phyloP scores from a whole-genome alignment of 257 asterid genomes.

The Solanum clarkiae region DNA sequence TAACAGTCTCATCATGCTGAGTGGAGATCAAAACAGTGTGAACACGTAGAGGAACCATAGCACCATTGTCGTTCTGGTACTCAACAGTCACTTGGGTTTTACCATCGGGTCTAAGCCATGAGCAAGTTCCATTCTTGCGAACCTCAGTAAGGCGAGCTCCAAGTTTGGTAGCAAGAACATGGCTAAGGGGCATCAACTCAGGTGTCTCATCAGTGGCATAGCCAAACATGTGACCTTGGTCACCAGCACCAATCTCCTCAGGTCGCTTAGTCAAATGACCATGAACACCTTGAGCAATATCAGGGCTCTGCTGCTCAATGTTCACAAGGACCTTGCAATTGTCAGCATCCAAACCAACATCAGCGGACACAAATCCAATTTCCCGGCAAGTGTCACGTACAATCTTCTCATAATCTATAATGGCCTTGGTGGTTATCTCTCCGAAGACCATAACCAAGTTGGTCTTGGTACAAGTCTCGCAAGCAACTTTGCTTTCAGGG shows the following conservation, averaged over 20 bases:
- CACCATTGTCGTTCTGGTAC: neutral
- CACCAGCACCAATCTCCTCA: slow-evolving; percentile 1
- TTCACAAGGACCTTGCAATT: neutral
- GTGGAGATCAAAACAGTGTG: slow-evolving; percentile 2
- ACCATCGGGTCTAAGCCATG: slow-evolving; percentile 1
- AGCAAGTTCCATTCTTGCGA: neutral
- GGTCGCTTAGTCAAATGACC: slow-evolving; percentile 3
- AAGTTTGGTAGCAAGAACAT: slow-evolving; percentile 1
- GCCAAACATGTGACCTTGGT: slow-evolving; percentile 1
- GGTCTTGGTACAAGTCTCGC: neutral
- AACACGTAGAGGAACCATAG: neutral
- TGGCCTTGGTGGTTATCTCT: neutral
- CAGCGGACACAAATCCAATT: neutral
- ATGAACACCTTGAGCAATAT: slow-evolving; percentile 2
- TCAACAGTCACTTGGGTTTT: neutral
- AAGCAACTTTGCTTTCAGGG: slow-evolving; percentile 1
- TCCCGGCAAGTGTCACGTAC: slow-evolving; percentile 1
- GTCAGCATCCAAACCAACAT: slow-evolving; percentile 2
- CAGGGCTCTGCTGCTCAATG: slow-evolving; percentile 1
- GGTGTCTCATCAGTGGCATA: neutral
- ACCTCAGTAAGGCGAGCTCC: slow-evolving; percentile 4
- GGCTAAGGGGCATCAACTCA: slow-evolving; percentile 1
- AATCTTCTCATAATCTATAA: neutral
- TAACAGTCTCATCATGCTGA: neutral
- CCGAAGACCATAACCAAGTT: slow-evolving; percentile 2